Percentiles rank a stretch among this genome's conserved stretches.
Conservation (phyloP, 1,139 yeast genomes). For the Candida sp. region DNA sequence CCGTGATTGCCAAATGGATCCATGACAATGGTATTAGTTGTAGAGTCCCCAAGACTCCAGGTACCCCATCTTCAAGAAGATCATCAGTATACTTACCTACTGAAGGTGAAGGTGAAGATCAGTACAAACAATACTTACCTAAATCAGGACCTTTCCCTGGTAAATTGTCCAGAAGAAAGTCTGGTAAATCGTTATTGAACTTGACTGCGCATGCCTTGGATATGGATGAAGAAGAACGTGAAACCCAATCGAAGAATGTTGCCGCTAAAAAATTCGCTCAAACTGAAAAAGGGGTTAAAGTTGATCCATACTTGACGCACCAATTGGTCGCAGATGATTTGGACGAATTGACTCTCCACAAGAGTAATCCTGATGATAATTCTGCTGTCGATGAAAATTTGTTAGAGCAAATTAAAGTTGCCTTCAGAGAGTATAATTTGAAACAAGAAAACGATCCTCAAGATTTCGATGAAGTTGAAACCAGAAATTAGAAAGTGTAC, state of each 20-base stretch:
- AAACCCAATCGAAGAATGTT: slow-evolving; percentile 14
- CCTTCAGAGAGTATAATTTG: slow-evolving; percentile 46
- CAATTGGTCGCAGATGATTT: slow-evolving; percentile 19
- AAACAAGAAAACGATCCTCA: slow-evolving; percentile 36
- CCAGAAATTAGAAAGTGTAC: slow-evolving; percentile 21
- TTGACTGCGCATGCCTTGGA: slow-evolving; percentile 67
- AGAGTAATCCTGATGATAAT: slow-evolving; percentile 17
- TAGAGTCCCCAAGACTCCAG: slow-evolving; percentile 49
- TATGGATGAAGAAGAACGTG: slow-evolving; percentile 57
- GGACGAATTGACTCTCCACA: slow-evolving; percentile 28
- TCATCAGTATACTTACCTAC: slow-evolving; percentile 23
- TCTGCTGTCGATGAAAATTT: slow-evolving; percentile 35
- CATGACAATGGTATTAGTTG: slow-evolving; percentile 85
- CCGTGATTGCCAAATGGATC: slow-evolving; percentile 88
- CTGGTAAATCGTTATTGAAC: slow-evolving; percentile 67
- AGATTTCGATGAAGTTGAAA: slow-evolving; percentile 57
- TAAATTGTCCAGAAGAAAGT: slow-evolving; percentile 58
- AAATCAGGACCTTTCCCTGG: slow-evolving; percentile 55
- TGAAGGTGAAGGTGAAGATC: slow-evolving; percentile 24
- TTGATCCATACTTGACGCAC: slow-evolving; percentile 14
- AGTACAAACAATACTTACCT: slow-evolving; percentile 33
- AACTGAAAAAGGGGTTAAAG: slow-evolving; percentile 16
- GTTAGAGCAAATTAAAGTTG: slow-evolving; percentile 49
- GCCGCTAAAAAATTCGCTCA: slow-evolving; percentile 13
- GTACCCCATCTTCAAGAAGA: slow-evolving; percentile 33